Percentiles rank a stretch among this genome's conserved stretches.
phyloP scores from a whole-genome alignment of 352 stramenopile species.

The Pythium sp. region DNA sequence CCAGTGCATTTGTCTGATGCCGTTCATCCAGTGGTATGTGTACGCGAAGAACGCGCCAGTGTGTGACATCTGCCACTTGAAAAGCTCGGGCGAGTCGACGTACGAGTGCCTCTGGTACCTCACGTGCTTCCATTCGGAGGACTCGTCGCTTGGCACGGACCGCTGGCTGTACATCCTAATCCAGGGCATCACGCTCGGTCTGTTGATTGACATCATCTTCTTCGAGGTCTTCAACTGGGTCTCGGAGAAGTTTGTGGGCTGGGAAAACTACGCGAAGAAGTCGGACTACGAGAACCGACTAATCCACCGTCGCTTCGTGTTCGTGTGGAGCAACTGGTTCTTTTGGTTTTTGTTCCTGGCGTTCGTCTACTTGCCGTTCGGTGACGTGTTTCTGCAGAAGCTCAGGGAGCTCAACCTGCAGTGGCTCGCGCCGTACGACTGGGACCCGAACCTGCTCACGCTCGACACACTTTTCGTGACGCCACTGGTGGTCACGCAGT shows the following conservation, averaged over 20 bases:
- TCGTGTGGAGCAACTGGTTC: conserved; percentile 92
- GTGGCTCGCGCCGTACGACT: conserved; percentile 64
- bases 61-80: conserved; percentile 54
- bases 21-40: conserved; percentile 90
- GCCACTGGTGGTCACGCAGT: conserved; percentile 84
- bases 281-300: conserved; percentile 85
- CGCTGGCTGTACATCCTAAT: conserved; percentile 89
- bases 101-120: conserved; percentile 83
- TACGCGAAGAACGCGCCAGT: conserved; percentile 84
- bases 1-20: conserved; percentile 80
- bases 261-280: conserved; percentile 87
- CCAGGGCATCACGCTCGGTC: conserved; percentile 73
- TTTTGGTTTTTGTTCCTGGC: conserved; percentile 90
- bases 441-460: conserved; percentile 66
- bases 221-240: conserved; percentile 89
- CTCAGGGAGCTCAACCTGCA: conserved; percentile 49
- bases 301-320: conserved; percentile 86
- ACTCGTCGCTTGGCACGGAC: conserved; percentile 75
- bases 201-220: conserved; percentile 89
- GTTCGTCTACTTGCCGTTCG: conserved; percentile 90
- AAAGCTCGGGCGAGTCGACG: conserved; percentile 26
- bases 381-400: conserved; percentile 56
- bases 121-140: conserved; percentile 75
- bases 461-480: conserved; percentile 88
- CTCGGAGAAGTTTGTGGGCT: conserved; percentile 83